Evolutionary conservation across 176 grass and related monocot species (phyloP), one percentile per base, ranked within the genome.

Genomic region (Cocos nucifera): DNA sequence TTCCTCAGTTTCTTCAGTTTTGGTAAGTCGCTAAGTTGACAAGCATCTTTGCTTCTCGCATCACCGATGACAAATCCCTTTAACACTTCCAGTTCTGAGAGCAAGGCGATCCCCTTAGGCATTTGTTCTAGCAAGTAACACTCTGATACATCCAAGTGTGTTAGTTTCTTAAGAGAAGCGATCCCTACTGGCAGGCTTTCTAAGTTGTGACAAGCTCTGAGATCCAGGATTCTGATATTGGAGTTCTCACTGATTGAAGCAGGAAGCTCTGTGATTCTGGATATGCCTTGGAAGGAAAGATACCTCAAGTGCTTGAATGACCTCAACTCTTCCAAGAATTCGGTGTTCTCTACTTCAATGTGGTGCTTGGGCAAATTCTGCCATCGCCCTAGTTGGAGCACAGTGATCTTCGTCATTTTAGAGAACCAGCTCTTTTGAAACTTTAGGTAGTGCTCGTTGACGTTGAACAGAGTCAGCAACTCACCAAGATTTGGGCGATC

Each of bases 151-250:
- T 95, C 89, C 49, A 88, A 75, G 58, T 84, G 80, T 28, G 80
- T 69, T 32, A 94, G 63, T 65, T 76, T 88, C 27, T 73, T 51
- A 52, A 80, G 49, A 30, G 65, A 81, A 0, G 54, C 72, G 55
- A 94, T 67, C 5, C 32, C 65, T 14, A 10, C 14, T 24, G 71
- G 63, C 29, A 94, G 54, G 59, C 69, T 81, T 66, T 88, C 89
- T 51, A 94, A 74, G 64, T 94, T 94, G 66, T 94, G 89, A 79
- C 89, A 94, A 52, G 89, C 77, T 64, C 82, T 81, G 65, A 94
- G 70, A 51, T 94, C 89, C 19, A 94, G 54, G 30, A 87, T 81
- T 44, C 29, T 75, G 50, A 95, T 78, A 69, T 77, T 77, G 62
- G 57, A 58, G 67, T 79, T 67, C 17, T 61, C 56, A 23, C 57